Evolutionary conservation across 2,329 filamentous ascomycete genomes (phyloP).

Genomic region (Apiospora sp.): DNA sequence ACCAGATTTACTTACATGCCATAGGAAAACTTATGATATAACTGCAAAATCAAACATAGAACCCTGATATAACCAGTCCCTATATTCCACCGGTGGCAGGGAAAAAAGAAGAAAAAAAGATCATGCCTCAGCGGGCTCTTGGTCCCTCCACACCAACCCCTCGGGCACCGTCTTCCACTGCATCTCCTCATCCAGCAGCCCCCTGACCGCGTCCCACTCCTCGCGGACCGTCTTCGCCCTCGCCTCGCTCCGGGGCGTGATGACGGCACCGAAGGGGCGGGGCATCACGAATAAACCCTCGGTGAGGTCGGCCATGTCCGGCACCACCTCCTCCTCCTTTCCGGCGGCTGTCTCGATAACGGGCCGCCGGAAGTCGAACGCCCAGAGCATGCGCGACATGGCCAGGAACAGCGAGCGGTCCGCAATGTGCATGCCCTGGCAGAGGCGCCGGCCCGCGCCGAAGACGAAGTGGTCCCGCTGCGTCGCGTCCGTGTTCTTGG

Average conservation of each 20-base stretch:
- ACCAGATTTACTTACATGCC: no score
- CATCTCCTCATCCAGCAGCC: conserved; percentile 36
- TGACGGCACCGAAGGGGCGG: conserved; percentile 28
- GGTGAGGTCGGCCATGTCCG: conserved; percentile 28
- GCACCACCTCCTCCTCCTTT: conserved; percentile 28
- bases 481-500: conserved; percentile 40
- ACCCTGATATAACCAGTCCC: no score
- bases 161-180: conserved; percentile 40
- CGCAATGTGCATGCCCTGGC: conserved; percentile 52
- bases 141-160: conserved; percentile 28
- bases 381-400: conserved; percentile 57
- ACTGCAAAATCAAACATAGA: no score
- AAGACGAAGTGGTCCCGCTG: conserved; percentile 44
- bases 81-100: no score
- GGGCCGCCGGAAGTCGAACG: conserved; percentile 47
- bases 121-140: neutral
- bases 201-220: conserved; percentile 33
- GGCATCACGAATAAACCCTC: conserved; percentile 29
- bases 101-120: no score
- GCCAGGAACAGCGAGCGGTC: conserved; percentile 45
- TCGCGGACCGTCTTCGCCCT: conserved; percentile 28
- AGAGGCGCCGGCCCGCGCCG: conserved; percentile 51
- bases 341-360: conserved; percentile 29
- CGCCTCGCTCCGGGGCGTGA: conserved; percentile 29
- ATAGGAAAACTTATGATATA: no score